Base-by-base conservation (phyloP, 2,329 filamentous ascomycete genomes). In the Tympanopsis confertula region DNA sequence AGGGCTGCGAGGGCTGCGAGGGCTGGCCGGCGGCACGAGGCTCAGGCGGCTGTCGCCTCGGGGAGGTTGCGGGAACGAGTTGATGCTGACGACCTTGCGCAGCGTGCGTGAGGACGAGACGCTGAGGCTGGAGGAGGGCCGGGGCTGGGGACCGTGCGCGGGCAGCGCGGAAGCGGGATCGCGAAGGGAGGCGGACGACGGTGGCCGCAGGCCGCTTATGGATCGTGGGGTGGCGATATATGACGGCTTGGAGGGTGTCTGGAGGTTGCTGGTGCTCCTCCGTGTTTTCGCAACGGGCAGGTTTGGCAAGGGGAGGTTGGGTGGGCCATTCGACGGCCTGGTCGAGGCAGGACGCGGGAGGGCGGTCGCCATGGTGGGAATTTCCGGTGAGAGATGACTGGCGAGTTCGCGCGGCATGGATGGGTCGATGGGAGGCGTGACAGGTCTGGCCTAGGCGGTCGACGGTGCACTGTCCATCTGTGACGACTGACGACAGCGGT, bases 11-110 rank as follows among this genome's bases (percentile, higher is more conserved):
- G 43, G 56, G 38, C 53, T 63, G 33, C 63, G 61, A 48, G 50
- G 69, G 58, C 53, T 26, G 22, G 7, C n/a, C 7, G 73, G 22
- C 39, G 69, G 74, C 37, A 74, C 84, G 40, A 77, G 64, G 59
- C 70, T 86, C 35, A 66, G 61, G 45, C 72, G 69, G 38, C 61
- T 68, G 38, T 71, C 69, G 35, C 78, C 74, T 47, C 79, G 79
- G 13, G 89, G 89, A 13, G 89, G 89, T 45, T 94, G 84, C 20
- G 89, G 89, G 52, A 96, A 95, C 1, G 86, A 81, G 53, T 88
- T 89, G 52, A 95, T 94, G 67, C 88, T 95, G 51, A 94, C 82
- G 1, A 84, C 84, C 60, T 93, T 93, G 44, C 87, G 78, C 39
- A 95, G 60, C 1, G 79, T 76, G 22, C n/a, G 22, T 57, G 80